Conservation (phyloP, 2,329 filamentous ascomycete genomes). For the Fonsecaea monophora region DNA sequence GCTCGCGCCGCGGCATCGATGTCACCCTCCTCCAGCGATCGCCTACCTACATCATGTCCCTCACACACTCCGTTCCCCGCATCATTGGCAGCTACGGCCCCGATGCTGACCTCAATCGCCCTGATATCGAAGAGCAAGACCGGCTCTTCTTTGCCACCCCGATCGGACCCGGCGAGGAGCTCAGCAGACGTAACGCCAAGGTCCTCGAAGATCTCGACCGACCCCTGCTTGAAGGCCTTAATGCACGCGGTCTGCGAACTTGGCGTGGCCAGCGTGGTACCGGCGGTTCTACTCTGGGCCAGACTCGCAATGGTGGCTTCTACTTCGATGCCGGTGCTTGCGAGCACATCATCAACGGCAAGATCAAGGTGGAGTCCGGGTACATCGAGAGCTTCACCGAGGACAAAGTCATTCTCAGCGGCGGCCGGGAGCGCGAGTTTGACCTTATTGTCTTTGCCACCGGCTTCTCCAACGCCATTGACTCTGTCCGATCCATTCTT, state of each 20-base stretch:
- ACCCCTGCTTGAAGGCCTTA: constrained; percentile 39
- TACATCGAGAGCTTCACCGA: constrained; percentile 41
- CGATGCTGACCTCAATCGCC: constrained; percentile 18
- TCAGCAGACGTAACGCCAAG: constrained; percentile 37
- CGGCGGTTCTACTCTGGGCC: constrained; percentile 42
- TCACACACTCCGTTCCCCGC: constrained; percentile 39
- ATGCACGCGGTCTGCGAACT: constrained; percentile 42
- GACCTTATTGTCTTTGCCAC: constrained; percentile 45
- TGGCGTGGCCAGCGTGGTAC: constrained; percentile 48
- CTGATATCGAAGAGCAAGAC: constrained; percentile 22
- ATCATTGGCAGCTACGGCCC: constrained; percentile 41
- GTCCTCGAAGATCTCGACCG: constrained; percentile 40
- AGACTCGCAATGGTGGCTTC: constrained; percentile 45
- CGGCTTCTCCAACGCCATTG: constrained; percentile 42
- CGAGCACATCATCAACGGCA: constrained; percentile 42
- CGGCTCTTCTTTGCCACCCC: constrained; percentile 26
- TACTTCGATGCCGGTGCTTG: constrained; percentile 46
- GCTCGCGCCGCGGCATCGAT: constrained; percentile 40
- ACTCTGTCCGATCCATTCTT: constrained; percentile 40
- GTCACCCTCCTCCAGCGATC: constrained; percentile 44
- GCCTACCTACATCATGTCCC: constrained; percentile 46
- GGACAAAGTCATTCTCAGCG: constrained; percentile 45
- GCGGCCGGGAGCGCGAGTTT: constrained; percentile 44
- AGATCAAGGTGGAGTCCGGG: constrained; percentile 42
- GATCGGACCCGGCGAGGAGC: constrained; percentile 33